Base-by-base conservation (phyloP, 2,329 filamentous ascomycete species). In the Geosmithia putterillii region DNA sequence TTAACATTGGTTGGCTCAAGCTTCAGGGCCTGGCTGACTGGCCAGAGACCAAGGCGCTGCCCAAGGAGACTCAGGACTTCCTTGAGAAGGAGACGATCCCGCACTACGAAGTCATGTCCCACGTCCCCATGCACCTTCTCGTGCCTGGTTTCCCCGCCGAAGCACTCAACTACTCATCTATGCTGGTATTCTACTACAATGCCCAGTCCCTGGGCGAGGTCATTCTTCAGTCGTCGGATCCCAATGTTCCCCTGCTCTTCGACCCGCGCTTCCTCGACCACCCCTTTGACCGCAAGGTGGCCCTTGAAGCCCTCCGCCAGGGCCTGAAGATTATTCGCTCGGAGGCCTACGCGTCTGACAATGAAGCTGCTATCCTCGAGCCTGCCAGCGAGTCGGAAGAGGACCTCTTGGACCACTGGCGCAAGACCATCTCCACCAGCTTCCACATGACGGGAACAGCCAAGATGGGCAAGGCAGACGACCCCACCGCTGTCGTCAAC, bases 391-490 rank as follows among this genome's bases (percentile, higher is more conserved):
- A 67, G 0, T 66, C 63, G 0, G 74, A 79, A 22, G 73, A 74
- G 42, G 73, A 79, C 45, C 59, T 81, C 12, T 53, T 66, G 8
- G 56, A 49, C 2, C 60, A 65, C 49, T 75, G 65, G 65, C 59
- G 56, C 42, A 54, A 66, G 22, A 67, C 56, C 20, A 57, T 64
- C 17, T 61, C 55, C 23, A 71, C 65, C 2, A 71, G 60, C 44
- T 78, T 66, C 70, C 74, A 73, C 53, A 76, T 69, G 68, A 72
- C 63, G 1, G 70, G 73, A 0, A 81, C 76, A 0, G 65, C 64
- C 7, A 70, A 69, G 53, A 81, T 81, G 75, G 76, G 75, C 0
- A 65, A 58, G 47, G 35, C 44, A 0, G 40, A 17, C 14, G 66
- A 70, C 7, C 44, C 45, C 0, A 61, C 65, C 28, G 65, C 68